Evolutionary conservation across 805 yeast species (phyloP), one percentile per base, ranked within the genome.

Genomic region (Candida namnaoensis): DNA sequence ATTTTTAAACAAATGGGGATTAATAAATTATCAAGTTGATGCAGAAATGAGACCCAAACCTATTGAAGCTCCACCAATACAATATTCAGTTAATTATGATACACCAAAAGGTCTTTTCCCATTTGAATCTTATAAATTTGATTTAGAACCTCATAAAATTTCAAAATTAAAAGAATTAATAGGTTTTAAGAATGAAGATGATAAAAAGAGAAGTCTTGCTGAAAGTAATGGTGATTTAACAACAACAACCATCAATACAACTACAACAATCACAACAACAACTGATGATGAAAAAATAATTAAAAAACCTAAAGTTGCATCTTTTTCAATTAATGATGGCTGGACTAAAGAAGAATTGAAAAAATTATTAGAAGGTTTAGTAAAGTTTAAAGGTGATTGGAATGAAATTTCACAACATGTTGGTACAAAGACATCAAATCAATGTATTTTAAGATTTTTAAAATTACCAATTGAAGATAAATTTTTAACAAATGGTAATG

Each of bases 51-150:
- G 80, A 47, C 93, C 95, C 4, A 72, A 72, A 25, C 69, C 77
- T 40, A 70, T 81, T 14, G 85, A 80, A 43, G 83, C 87, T 37
- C 90, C 88, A 23, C 78, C 88, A 3, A 88, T 88, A 9, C 86
- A 82, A 49, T 88, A 79, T 64, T 74, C 80, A 41, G 81, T 86
- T 2, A 80, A 77, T 44, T 79, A 78, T 54, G 97, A 90, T 60
- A 85, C 95, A 0, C 97, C 97, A 38, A 71, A 95, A 48, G 97
- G 97, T 0, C 65, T 88, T 52, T 88, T 87, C 58, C 97, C 97
- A 15, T 90, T 88, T 63, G 90, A 88, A 58, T 78, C 90, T 26
- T 85, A 78, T 62, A 82, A 81, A 36, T 77, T 80, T 11, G 70
- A 77, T 3, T 78, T 81, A 23, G 68, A 65, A 40, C 48, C 57